These are phyloP conservation scores for Coffea eugenioides DNA, from an alignment of 257 asterid genomes.

Conservation along the genomic window DNA sequence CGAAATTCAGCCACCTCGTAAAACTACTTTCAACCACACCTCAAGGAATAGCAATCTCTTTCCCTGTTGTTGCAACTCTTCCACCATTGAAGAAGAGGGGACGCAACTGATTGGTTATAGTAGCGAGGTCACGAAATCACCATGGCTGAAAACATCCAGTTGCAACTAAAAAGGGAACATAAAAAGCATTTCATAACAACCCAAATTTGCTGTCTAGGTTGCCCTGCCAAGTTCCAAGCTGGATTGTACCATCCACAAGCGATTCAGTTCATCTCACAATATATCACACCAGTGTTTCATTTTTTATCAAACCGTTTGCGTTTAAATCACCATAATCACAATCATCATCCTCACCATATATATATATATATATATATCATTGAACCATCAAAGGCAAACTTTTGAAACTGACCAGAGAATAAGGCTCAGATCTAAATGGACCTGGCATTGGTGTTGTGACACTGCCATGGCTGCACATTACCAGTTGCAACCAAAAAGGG, in stretches of 20 bases:
- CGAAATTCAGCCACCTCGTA: not conserved
- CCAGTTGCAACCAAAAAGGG: too few relatives aligned
- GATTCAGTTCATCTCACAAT: not conserved
- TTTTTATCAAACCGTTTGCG: not conserved
- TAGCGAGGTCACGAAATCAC: not conserved
- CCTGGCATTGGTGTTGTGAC: too few relatives aligned
- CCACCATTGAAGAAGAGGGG: not conserved
- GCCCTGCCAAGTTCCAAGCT: slow-evolving; percentile 23
- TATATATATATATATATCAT: too few relatives aligned
- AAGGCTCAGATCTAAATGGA: too few relatives aligned
- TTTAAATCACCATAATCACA: not conserved
- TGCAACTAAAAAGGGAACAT: too few relatives aligned
- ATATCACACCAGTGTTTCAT: slow-evolving; percentile 15
- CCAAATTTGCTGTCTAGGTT: slow-evolving; percentile 3
- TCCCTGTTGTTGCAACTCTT: not conserved
- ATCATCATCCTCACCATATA: not conserved
- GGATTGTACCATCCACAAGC: not conserved
- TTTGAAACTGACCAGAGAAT: too few relatives aligned
- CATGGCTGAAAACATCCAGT: not conserved
- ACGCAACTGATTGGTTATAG: not conserved
- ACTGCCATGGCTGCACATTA: too few relatives aligned
- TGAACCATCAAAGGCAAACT: too few relatives aligned
- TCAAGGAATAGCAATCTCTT: not conserved
- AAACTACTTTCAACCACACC: not conserved
- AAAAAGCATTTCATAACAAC: not conserved